These are phyloP conservation scores for Chrysosporium queenslandicum DNA, from an alignment of 2,329 filamentous ascomycete species.

Conservation along the genomic window DNA sequence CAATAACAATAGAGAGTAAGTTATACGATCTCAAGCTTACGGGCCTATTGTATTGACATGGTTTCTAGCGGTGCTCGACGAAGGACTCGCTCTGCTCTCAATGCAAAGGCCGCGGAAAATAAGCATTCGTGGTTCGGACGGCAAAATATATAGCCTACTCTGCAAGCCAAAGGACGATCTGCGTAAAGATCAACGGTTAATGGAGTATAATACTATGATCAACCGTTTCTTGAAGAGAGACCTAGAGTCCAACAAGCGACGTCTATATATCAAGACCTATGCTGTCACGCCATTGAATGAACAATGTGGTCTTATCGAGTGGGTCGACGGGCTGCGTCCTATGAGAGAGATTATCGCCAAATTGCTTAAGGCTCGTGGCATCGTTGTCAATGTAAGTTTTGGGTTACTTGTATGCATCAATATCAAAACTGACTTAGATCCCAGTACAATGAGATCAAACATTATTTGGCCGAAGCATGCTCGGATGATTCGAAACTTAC, in stretches of 20 bases:
- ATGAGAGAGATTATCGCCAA: conserved; percentile 80
- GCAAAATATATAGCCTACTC: conserved; percentile 75
- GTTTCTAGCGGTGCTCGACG: conserved; percentile 58
- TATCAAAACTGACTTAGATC: conserved; percentile 1
- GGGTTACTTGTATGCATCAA: neutral
- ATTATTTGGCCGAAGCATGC: conserved; percentile 56
- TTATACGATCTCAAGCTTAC: neutral
- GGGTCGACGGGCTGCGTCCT: conserved; percentile 93
- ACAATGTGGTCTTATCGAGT: conserved; percentile 95
- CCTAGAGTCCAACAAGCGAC: conserved; percentile 76
- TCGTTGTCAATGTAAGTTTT: conserved; percentile 41
- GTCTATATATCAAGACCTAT: conserved; percentile 81
- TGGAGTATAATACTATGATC: conserved; percentile 99
- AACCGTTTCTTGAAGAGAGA: conserved; percentile 89
- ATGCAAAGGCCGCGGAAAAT: conserved; percentile 87
- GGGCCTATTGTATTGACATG: neutral
- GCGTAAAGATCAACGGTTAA: conserved; percentile 90
- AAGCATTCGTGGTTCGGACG: conserved; percentile 78
- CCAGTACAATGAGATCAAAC: conserved; percentile 59
- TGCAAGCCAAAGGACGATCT: conserved; percentile 98
- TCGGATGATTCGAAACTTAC: conserved; percentile 50
- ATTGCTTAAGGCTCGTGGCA: conserved; percentile 64
- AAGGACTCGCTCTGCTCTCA: conserved; percentile 81
- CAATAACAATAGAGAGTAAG: conserved; percentile 62
- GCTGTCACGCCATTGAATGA: conserved; percentile 94